Conservation (phyloP, 495 filamentous ascomycete species). For the Lasiosphaeriaceae sp. region DNA sequence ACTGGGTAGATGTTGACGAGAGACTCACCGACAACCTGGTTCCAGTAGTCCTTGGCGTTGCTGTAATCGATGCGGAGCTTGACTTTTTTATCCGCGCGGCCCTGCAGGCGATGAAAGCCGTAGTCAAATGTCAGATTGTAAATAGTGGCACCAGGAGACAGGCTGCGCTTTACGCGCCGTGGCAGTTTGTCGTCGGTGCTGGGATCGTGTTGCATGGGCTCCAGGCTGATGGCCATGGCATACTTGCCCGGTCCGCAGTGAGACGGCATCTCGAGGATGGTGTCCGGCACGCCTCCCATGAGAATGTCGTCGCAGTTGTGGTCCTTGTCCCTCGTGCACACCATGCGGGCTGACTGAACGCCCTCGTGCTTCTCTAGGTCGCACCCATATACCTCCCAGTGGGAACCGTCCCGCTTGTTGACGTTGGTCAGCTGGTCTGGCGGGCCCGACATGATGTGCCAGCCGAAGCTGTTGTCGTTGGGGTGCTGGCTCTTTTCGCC, state of each 20-base stretch:
- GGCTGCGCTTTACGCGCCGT: conserved; percentile 8
- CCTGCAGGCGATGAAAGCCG: conserved; percentile 5
- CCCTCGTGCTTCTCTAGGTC: conserved; percentile 4
- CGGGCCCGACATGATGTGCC: conserved; percentile 23
- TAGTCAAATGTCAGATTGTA: conserved; percentile 23
- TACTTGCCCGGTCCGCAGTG: conserved; percentile 36
- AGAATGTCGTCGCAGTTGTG: conserved; percentile 32
- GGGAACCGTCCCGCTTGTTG: conserved; percentile 30
- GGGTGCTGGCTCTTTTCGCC: conserved; percentile 12
- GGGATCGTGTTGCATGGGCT: conserved; percentile 12
- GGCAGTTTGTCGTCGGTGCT: conserved; percentile 3
- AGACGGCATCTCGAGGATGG: conserved; percentile 35
- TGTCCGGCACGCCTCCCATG: conserved; percentile 26
- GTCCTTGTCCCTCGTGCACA: conserved; percentile 20
- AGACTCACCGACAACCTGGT: background rate
- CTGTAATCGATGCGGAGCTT: conserved; percentile 16
- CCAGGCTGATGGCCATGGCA: conserved; percentile 31
- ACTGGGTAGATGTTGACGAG: too few species aligned
- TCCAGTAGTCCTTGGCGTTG: conserved; percentile 13
- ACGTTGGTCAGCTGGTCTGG: conserved; percentile 7
- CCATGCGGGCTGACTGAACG: conserved; percentile 22
- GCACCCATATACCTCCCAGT: conserved; percentile 27
- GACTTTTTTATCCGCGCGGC: background rate
- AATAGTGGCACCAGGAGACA: conserved; percentile 2
- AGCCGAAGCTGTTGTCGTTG: conserved; percentile 15